Base-by-base conservation (phyloP, 176 grass and related monocot species). In the Oryza nivara region DNA sequence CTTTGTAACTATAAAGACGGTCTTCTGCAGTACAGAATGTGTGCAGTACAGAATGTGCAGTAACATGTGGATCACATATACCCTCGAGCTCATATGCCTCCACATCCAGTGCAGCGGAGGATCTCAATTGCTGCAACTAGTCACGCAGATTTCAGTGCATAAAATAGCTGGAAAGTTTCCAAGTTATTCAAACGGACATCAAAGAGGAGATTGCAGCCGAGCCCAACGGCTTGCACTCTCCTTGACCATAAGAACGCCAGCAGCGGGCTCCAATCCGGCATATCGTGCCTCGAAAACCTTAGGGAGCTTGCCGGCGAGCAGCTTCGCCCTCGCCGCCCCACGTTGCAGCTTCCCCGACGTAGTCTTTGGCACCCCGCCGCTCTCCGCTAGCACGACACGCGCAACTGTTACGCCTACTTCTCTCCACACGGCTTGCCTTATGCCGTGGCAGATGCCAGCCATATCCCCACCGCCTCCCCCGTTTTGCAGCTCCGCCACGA, bases 291-390 rank as follows among this genome's bases (percentile, higher is more conserved):
- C 87, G 32, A 76, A 77, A 22, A 87, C 66, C 22, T 60, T 74
- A 13, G 32, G 83, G 30, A 92, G 47, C 49, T 16, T 45, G 70
- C 84, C 91, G 17, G 56, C 46, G 13, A 89, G 56, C 45, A 92
- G 79, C 54, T 73, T 84, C 26, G 72, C 79, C 80, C 78, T 86
- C 54, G 84, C 76, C 25, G 19, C 17, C 56, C 70, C 77, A 38
- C 91, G 81, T 15, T 60, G 68, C 45, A 86, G 63, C 76, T 92
- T 92, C 76, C 87, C 91, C 3, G 84, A 89, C 70, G 80, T 89
- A 7, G 91, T 89, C 76, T 84, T 89, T 0, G 91, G 91, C 60
- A 92, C 28, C 28, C 32, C 78, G 25, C 87, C 91, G 12, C 84
- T 77, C 25, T 77, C 76, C 52, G 54, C 87, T 20, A 92, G 76